These are phyloP conservation scores for Scleromitrula shiraiana DNA, from an alignment of 2,329 filamentous ascomycete species.

Conservation along the genomic window DNA sequence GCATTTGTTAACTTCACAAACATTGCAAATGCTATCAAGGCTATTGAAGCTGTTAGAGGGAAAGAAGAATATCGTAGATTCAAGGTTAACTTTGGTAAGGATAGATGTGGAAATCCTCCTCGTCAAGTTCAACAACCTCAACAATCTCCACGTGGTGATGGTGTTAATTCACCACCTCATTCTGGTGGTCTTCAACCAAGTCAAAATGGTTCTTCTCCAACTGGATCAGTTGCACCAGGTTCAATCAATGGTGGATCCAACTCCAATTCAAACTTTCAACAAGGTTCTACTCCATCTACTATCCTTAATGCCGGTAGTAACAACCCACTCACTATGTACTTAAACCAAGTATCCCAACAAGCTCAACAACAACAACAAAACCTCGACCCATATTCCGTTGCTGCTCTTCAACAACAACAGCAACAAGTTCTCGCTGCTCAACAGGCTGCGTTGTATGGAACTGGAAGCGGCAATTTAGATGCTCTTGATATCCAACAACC, in stretches of 20 bases:
- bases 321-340: conserved; percentile 89
- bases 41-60: conserved; percentile 89
- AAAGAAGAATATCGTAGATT: conserved; percentile 97
- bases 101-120: conserved; percentile 92
- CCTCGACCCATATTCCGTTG: conserved; percentile 36
- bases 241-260: conserved; percentile 33
- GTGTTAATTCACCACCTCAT: conserved; percentile 45
- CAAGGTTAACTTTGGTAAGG: conserved; percentile 99
- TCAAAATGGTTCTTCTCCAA: conserved; percentile 28
- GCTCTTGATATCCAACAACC: conserved; percentile 52
- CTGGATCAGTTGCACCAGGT: conserved; percentile 39
- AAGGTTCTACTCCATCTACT: conserved; percentile 57
- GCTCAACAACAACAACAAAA: conserved; percentile 50
- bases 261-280: conserved; percentile 30
- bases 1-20: conserved; percentile 99
- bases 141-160: conserved; percentile 59
- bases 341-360: conserved; percentile 72
- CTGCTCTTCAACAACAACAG: conserved; percentile 51
- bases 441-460: conserved; percentile 74
- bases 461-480: conserved; percentile 51
- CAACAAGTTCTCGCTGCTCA: conserved; percentile 64
- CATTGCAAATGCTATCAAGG: conserved; percentile 99
- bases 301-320: conserved; percentile 72
- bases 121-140: conserved; percentile 64
- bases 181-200: conserved; percentile 28